Evolutionary conservation across 2,329 filamentous ascomycete genomes (phyloP).

Genomic region (Sclerotinia trifoliorum): DNA sequence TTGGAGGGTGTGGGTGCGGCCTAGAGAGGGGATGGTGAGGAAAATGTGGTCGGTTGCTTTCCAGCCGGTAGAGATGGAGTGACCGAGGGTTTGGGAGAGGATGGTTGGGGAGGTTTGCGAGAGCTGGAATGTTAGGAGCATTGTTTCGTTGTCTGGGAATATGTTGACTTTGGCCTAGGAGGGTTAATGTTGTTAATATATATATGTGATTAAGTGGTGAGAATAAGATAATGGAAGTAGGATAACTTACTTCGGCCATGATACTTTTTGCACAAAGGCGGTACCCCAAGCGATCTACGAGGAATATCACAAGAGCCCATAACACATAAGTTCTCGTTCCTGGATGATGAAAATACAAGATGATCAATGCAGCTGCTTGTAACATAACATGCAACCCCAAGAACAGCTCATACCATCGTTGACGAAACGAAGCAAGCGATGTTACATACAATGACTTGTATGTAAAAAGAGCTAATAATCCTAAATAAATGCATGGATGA

Average conservation of each 20-base stretch:
- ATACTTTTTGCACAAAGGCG: conserved; percentile 53
- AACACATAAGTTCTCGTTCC: conserved; percentile 53
- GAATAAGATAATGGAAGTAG: not conserved
- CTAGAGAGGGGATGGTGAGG: conserved; percentile 56
- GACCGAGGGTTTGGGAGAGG: conserved; percentile 30
- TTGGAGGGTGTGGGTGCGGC: conserved; percentile 53
- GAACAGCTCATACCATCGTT: conserved; percentile 63
- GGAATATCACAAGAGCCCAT: conserved; percentile 40
- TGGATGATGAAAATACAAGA: conserved; percentile 60
- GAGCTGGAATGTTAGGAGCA: conserved; percentile 44
- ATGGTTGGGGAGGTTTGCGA: conserved; percentile 18
- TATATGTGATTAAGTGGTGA: not conserved
- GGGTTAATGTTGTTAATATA: not conserved
- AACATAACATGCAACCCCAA: conserved; percentile 57
- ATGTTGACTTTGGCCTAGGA: conserved; percentile 44
- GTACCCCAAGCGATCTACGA: conserved; percentile 47
- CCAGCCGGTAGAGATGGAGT: conserved; percentile 53
- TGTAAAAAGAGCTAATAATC: conserved; percentile 53
- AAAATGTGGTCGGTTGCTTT: conserved; percentile 63
- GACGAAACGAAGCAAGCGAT: conserved; percentile 58
- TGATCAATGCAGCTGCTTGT: conserved; percentile 53
- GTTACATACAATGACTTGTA: conserved; percentile 64
- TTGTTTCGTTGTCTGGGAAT: conserved; percentile 56
- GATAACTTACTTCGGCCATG: conserved; percentile 46
- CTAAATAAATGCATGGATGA: conserved; percentile 52